Evolutionary conservation across 2,329 filamentous ascomycete species (phyloP).

Genomic region (Beauveria medogensis): DNA sequence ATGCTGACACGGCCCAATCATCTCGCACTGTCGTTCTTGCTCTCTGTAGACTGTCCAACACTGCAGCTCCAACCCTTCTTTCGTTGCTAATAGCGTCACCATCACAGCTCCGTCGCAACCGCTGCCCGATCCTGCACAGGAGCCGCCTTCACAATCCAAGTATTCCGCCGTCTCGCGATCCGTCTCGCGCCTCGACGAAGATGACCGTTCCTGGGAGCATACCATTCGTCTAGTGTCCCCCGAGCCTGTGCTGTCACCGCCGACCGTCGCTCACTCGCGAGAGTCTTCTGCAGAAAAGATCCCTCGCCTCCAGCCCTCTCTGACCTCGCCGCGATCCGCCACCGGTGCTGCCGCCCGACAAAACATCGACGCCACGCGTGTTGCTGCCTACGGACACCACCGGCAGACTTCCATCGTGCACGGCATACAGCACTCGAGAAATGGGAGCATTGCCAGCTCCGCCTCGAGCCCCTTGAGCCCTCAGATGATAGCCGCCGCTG

Average conservation of each 20-base stretch:
- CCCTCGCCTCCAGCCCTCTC: not conserved
- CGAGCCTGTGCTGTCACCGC: conserved; percentile 4
- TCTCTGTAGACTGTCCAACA: not conserved
- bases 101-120: conserved; percentile 9
- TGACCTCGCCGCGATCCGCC: conserved; percentile 10
- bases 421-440: conserved; percentile 86
- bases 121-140: conserved; percentile 3
- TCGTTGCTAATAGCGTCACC: not conserved
- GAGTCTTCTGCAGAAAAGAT: conserved; percentile 10
- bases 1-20: not conserved
- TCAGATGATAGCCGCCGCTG: conserved; percentile 69
- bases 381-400: conserved; percentile 69
- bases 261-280: conserved; percentile 7
- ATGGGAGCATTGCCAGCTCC: conserved; percentile 76
- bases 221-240: conserved; percentile 10
- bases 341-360: not conserved
- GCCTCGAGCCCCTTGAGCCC: conserved; percentile 80
- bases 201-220: conserved; percentile 9
- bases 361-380: conserved; percentile 38
- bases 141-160: not conserved
- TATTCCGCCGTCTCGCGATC: conserved; percentile 7
- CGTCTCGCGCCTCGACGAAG: conserved; percentile 7
- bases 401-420: conserved; percentile 96
- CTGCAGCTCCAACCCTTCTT: not conserved
- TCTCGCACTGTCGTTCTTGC: not conserved